These are phyloP conservation scores for Ananas comosus DNA, from an alignment of 176 grass and related monocot species.

Conservation along the genomic window DNA sequence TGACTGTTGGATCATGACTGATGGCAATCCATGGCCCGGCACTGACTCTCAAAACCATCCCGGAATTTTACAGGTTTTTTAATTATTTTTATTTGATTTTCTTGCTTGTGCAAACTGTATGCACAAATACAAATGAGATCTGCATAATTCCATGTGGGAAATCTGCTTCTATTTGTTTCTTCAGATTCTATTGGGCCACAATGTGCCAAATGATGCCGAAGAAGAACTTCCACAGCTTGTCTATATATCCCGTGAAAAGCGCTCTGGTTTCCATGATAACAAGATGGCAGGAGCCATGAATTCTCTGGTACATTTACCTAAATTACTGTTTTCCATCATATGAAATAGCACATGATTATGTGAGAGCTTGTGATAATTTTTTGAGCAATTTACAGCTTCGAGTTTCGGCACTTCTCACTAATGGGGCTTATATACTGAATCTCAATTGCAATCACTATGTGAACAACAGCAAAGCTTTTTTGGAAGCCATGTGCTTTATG, in stretches of 20 bases:
- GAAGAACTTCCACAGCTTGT: background rate
- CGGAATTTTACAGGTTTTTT: slow-evolving; percentile 3
- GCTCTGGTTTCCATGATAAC: background rate
- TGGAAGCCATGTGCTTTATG: slow-evolving; percentile 54
- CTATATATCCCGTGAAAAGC: background rate
- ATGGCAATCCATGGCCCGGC: background rate
- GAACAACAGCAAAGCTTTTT: slow-evolving; percentile 36
- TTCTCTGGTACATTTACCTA: background rate
- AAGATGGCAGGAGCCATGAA: slow-evolving; percentile 1
- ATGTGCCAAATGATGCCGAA: background rate
- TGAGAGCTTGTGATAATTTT: background rate
- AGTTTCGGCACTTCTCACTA: slow-evolving; percentile 47
- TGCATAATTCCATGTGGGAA: background rate
- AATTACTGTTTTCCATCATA: background rate
- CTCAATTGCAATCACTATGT: slow-evolving; percentile 45
- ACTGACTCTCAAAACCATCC: background rate
- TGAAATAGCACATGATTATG: background rate
- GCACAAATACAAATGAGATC: background rate
- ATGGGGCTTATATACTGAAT: slow-evolving; percentile 47
- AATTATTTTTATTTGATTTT: background rate
- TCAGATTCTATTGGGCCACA: background rate
- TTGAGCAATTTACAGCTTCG: slow-evolving; percentile 29
- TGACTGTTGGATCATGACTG: background rate
- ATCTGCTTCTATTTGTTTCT: background rate
- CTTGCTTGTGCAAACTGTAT: background rate